Base-by-base conservation (phyloP, 2,329 filamentous ascomycete genomes). In the Beauveria scarabaeidicola region DNA sequence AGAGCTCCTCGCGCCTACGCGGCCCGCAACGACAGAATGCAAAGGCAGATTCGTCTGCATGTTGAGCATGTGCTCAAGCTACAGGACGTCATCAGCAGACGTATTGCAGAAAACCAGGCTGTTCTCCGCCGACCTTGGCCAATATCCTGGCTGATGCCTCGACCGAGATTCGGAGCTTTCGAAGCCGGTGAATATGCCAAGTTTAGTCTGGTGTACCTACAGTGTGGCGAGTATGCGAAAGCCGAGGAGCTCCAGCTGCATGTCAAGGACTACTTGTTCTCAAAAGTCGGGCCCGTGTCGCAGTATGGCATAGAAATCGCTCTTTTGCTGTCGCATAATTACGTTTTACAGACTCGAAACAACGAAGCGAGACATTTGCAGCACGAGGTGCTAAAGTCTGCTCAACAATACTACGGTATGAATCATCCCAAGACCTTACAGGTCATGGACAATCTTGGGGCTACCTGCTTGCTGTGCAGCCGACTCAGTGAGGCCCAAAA, bases 361-460 rank as follows among this genome's bases (percentile, higher is more conserved):
- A 56, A 56, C 17, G 53, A 56, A 17, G 53, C 53, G n/a, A 56
- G 53, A 23, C 4, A 5, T 29, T 32, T 56, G 27, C 53, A 56
- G 43, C n/a, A 15, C 17, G 41, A 56, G 47, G 53, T 23, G 8
- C 53, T 56, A 2, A 8, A 56, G 23, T 56, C 53, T 19, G 53
- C 53, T 11, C 13, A 38, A 13, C 10, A 15, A 19, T 56, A 46
- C 25, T 56, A 46, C 53, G 53, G 41, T 23, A 25, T 15, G 9
- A 43, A 36, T 29, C 53, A 56, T 47, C 41, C 41, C 7, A 56
- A 27, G n/a, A 47, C 53, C n/a, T 56, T 56, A n/a, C 40, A 38
- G 41, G 29, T 56, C 40, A 56, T 56, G 53, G 53, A 56, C 17
- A 47, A 25, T 36, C 53, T 56, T n/a, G 53, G 53, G 7, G 53